phyloP scores from a whole-genome alignment of 148 eudicot genomes.

The Diospyros lotus region DNA sequence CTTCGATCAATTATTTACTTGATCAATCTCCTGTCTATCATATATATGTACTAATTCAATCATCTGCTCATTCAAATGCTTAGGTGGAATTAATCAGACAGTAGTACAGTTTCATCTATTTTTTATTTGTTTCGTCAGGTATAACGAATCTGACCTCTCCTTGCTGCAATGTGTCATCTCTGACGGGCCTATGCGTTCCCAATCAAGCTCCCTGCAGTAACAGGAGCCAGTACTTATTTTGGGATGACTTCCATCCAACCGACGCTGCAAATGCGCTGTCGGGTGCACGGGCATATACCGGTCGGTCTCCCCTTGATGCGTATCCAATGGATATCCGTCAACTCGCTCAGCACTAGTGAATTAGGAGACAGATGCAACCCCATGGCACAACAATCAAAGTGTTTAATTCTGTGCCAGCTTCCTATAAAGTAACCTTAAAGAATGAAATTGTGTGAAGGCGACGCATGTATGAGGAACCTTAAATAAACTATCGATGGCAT shows the following conservation, averaged over 20 bases:
- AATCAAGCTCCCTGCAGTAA: conserved; percentile 6
- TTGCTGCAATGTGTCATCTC: conserved; percentile 8
- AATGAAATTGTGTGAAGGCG: too few relatives aligned
- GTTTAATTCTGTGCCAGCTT: neutral
- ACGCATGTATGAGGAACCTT: too few relatives aligned
- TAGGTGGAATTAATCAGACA: too few relatives aligned
- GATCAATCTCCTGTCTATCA: neutral
- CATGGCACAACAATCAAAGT: neutral
- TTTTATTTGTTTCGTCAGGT: conserved; percentile 9
- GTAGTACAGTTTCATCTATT: neutral
- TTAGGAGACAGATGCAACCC: neutral
- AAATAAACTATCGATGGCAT: too few relatives aligned
- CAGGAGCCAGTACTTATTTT: conserved; percentile 4
- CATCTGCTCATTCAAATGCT: neutral
- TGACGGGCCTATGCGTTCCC: conserved; percentile 8
- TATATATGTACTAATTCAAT: neutral
- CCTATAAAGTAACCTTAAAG: neutral
- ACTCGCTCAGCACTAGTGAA: conserved; percentile 2
- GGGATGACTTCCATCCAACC: conserved; percentile 1
- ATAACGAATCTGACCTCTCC: neutral
- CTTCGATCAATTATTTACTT: neutral
- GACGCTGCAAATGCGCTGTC: neutral
- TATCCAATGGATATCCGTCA: conserved; percentile 7
- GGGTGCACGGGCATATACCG: neutral
- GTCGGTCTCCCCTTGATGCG: neutral